phyloP scores from a whole-genome alignment of 2,329 filamentous ascomycete species.

The Pezicula carpinea region DNA sequence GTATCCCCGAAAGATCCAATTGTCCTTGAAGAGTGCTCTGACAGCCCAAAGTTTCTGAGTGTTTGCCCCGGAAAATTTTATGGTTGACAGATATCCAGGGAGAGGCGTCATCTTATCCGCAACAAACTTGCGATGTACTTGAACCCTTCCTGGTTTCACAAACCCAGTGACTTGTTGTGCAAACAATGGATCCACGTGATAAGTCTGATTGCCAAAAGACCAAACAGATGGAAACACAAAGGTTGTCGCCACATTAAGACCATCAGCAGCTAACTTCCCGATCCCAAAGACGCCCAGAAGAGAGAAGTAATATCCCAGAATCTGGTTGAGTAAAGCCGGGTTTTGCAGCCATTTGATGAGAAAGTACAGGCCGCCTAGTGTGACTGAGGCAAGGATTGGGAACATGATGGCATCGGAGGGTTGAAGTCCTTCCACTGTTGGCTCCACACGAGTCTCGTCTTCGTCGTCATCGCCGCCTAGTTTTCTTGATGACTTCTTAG shows the following conservation, averaged over 20 bases:
- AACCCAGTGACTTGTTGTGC: slow-evolving; percentile 21
- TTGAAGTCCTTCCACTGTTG: slow-evolving; percentile 63
- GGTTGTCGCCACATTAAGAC: slow-evolving; percentile 56
- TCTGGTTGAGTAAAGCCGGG: slow-evolving; percentile 73
- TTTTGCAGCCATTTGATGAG: slow-evolving; percentile 87
- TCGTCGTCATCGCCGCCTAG: slow-evolving; percentile 42
- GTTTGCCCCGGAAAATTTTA: slow-evolving; percentile 23
- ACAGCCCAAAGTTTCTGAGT: slow-evolving; percentile 42
- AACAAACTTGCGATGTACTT: slow-evolving; percentile 11
- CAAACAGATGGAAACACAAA: slow-evolving; percentile 73
- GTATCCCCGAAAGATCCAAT: slow-evolving; percentile 40
- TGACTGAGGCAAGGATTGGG: slow-evolving; percentile 69
- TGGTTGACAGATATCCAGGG: slow-evolving; percentile 32
- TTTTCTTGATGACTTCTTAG: slow-evolving; percentile 38
- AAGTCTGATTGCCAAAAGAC: slow-evolving; percentile 44
- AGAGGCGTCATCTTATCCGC: slow-evolving; percentile 33
- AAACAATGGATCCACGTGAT: slow-evolving; percentile 35
- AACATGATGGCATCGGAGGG: slow-evolving; percentile 81
- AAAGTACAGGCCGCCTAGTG: slow-evolving; percentile 75
- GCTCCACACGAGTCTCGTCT: slow-evolving; percentile 50
- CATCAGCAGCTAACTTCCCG: slow-evolving; percentile 68
- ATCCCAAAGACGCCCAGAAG: slow-evolving; percentile 74
- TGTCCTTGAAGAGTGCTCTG: slow-evolving; percentile 44
- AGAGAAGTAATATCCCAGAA: slow-evolving; percentile 81
- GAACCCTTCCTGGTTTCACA: slow-evolving; percentile 7